phyloP scores from a whole-genome alignment of 305 asterid species.

The Fraxinus floribunda region DNA sequence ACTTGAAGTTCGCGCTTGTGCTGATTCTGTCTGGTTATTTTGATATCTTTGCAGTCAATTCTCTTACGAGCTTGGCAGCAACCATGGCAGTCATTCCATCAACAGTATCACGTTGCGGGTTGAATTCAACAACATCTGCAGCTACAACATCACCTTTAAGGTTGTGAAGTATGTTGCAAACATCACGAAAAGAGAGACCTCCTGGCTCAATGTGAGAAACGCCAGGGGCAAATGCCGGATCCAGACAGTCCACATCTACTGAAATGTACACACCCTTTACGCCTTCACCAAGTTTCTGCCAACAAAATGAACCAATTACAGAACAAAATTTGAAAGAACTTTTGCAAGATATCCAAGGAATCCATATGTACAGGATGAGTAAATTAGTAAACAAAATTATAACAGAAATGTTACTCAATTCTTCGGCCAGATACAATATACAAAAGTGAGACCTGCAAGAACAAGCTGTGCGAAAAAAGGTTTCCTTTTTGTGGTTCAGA shows the following conservation, averaged over 20 bases:
- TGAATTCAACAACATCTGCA: constrained; percentile 95
- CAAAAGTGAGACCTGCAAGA: not conserved
- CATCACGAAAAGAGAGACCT: constrained; percentile 95
- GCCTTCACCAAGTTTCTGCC: constrained; percentile 96
- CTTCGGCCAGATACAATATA: not conserved
- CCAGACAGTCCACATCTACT: constrained; percentile 81
- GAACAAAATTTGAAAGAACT: constrained; percentile 1
- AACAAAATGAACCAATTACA: not conserved
- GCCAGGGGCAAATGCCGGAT: constrained; percentile 99
- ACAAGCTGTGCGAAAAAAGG: not conserved
- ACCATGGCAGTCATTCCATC: constrained; percentile 99
- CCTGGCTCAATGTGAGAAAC: constrained; percentile 99
- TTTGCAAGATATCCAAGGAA: not conserved
- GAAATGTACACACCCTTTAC: constrained; percentile 94
- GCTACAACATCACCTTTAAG: constrained; percentile 86
- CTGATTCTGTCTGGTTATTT: constrained; percentile 38
- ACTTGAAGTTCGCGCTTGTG: not conserved
- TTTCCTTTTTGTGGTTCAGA: not conserved
- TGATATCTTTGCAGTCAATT: constrained; percentile 91
- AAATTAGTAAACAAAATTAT: not conserved
- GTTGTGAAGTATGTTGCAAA: constrained; percentile 87
- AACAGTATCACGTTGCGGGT: constrained; percentile 97
- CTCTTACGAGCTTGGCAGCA: constrained; percentile 91
- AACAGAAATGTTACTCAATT: not conserved
- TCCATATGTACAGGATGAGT: not conserved